phyloP scores from a whole-genome alignment of 2,329 filamentous ascomycete genomes.

The Hymenoscyphus albidus region DNA sequence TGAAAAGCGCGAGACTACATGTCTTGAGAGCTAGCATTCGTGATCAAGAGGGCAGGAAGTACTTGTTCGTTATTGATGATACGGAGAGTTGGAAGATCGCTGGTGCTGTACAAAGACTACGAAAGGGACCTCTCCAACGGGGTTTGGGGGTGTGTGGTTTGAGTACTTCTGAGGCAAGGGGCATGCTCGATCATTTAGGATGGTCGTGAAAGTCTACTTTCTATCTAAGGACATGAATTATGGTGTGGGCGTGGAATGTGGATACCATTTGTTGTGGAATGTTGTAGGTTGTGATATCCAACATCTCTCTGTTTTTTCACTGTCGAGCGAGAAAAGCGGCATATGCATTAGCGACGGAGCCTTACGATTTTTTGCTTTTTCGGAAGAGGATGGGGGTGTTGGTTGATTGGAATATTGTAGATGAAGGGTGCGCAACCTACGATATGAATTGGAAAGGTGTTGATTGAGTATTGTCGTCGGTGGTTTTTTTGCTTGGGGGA shows the following conservation, averaged over 20 bases:
- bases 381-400: background rate
- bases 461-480: background rate
- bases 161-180: slow-evolving; percentile 50
- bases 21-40: slow-evolving; percentile 60
- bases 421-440: background rate
- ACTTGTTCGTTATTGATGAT: slow-evolving; percentile 60
- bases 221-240: background rate
- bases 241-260: slow-evolving; percentile 12
- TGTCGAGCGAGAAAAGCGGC: slow-evolving; percentile 10
- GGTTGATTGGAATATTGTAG: slow-evolving; percentile 3
- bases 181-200: slow-evolving; percentile 55
- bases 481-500: background rate
- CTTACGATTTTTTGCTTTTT: background rate
- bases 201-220: slow-evolving; percentile 33
- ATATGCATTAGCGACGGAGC: slow-evolving; percentile 17
- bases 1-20: slow-evolving; percentile 54
- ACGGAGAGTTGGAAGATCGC: slow-evolving; percentile 67
- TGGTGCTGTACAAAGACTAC: slow-evolving; percentile 56
- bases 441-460: background rate
- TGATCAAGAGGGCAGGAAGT: slow-evolving; percentile 64
- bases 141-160: slow-evolving; percentile 57
- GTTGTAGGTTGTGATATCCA: slow-evolving; percentile 4
- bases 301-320: background rate
- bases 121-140: slow-evolving; percentile 56
- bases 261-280: slow-evolving; percentile 3